phyloP scores from a whole-genome alignment of 129 eudicot species.

The Pulicaria dysenterica region DNA sequence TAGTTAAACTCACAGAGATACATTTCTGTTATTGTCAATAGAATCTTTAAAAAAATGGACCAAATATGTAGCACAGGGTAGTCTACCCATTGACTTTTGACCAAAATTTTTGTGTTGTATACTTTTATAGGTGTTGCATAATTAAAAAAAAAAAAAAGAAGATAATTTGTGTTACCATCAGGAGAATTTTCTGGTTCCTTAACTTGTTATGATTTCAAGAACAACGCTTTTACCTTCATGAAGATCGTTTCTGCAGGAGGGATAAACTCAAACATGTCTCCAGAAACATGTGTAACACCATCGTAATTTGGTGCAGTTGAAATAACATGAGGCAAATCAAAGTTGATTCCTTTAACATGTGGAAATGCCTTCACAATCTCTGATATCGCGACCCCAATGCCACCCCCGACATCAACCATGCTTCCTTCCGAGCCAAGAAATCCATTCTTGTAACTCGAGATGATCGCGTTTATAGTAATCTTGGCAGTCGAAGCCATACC shows the following conservation, averaged over 20 bases:
- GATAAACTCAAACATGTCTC: conserved; percentile 40
- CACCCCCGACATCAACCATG: conserved; percentile 50
- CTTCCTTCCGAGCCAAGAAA: conserved; percentile 28
- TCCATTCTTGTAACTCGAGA: conserved; percentile 5
- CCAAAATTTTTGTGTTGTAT: too few species aligned
- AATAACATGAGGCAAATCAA: conserved; percentile 50
- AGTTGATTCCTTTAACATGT: conserved; percentile 41
- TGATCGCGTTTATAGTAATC: conserved; percentile 16
- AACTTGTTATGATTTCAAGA: too few species aligned
- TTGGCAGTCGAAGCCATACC: conserved; percentile 40
- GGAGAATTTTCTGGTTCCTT: too few species aligned
- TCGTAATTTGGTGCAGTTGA: conserved; percentile 20
- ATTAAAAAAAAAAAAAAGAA: too few species aligned
- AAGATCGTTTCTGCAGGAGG: conserved; percentile 39
- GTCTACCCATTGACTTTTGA: too few species aligned
- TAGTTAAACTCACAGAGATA: too few species aligned
- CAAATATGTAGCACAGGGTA: too few species aligned
- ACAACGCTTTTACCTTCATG: conserved; percentile 35
- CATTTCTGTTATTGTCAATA: too few species aligned
- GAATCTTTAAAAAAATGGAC: too few species aligned
- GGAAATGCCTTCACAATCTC: conserved; percentile 43
- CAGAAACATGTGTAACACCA: conserved; percentile 31
- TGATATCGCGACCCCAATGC: conserved; percentile 31
- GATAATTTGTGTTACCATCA: too few species aligned
- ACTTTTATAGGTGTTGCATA: too few species aligned